These are phyloP conservation scores for Lactarius psammicola DNA, from an alignment of 768 basidiomycete species.

Conservation along the genomic window DNA sequence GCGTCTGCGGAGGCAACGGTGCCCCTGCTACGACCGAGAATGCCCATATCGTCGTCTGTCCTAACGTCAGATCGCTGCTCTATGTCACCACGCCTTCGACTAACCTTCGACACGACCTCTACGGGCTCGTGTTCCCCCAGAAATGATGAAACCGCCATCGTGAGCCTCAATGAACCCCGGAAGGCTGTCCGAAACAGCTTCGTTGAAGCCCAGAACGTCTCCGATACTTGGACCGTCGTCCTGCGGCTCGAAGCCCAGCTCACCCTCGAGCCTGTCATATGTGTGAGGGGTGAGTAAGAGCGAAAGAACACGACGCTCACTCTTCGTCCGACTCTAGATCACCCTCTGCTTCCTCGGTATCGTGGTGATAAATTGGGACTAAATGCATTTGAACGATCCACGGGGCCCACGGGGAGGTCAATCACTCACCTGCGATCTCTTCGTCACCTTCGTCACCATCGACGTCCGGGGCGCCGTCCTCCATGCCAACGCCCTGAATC, in stretches of 20 bases:
- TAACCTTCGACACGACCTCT: constrained; percentile 27
- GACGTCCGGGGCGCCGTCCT: constrained; percentile 37
- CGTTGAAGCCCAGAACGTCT: constrained; percentile 28
- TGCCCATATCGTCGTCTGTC: constrained; percentile 53
- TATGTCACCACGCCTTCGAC: not conserved
- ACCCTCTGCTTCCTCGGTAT: constrained; percentile 59
- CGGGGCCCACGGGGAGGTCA: not conserved
- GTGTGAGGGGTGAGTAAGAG: constrained; percentile 10
- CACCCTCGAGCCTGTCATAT: constrained; percentile 35
- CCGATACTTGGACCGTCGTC: constrained; percentile 31
- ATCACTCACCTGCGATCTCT: constrained; percentile 51
- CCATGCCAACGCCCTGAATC: constrained; percentile 38
- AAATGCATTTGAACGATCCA: not conserved
- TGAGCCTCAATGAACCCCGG: constrained; percentile 30
- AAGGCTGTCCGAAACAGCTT: constrained; percentile 26
- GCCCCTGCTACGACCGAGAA: constrained; percentile 64
- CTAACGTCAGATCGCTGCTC: not conserved
- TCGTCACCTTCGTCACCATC: constrained; percentile 44
- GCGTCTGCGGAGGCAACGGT: constrained; percentile 57
- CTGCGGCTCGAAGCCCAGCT: constrained; percentile 35
- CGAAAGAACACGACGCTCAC: constrained; percentile 36
- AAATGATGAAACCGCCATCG: constrained; percentile 26
- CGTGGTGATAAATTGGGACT: constrained; percentile 43
- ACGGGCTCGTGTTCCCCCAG: constrained; percentile 23
- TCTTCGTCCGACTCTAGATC: constrained; percentile 67